These are phyloP conservation scores for Syzygium malaccense DNA, from an alignment of 441 rosid genomes.

Conservation along the genomic window DNA sequence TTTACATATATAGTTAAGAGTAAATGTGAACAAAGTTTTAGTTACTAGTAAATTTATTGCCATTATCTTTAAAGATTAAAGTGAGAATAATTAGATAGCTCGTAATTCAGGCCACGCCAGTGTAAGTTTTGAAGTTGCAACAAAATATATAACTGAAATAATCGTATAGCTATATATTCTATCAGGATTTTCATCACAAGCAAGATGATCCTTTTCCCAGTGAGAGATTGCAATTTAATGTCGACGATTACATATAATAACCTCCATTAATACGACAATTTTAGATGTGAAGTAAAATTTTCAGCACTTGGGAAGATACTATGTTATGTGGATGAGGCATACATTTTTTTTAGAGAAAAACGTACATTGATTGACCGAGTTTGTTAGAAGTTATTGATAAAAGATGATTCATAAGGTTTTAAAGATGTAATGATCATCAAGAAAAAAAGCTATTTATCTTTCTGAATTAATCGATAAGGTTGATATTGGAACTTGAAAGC, in stretches of 20 bases:
- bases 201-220: not conserved
- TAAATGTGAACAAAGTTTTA: not conserved
- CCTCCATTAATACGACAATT: not conserved
- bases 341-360: not conserved
- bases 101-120: not conserved
- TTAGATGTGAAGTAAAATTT: not conserved
- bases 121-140: not conserved
- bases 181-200: not conserved
- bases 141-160: not conserved
- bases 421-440: not conserved
- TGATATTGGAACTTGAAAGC: not conserved
- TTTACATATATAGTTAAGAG: not conserved
- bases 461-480: not conserved
- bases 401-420: not conserved
- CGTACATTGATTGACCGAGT: rapidly evolving
- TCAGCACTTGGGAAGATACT: not conserved
- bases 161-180: not conserved
- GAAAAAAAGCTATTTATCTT: not conserved
- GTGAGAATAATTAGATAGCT: not conserved
- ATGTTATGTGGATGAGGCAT: not conserved
- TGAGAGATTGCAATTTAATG: not conserved
- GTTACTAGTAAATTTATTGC: not conserved
- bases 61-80: too few species aligned
- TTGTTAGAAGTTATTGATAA: not conserved
- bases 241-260: not conserved